Percentiles rank a stretch among this genome's conserved stretches.
phyloP scores from a whole-genome alignment of 1,284 basidiomycete genomes.

The Moesziomyces parantarcticus region DNA sequence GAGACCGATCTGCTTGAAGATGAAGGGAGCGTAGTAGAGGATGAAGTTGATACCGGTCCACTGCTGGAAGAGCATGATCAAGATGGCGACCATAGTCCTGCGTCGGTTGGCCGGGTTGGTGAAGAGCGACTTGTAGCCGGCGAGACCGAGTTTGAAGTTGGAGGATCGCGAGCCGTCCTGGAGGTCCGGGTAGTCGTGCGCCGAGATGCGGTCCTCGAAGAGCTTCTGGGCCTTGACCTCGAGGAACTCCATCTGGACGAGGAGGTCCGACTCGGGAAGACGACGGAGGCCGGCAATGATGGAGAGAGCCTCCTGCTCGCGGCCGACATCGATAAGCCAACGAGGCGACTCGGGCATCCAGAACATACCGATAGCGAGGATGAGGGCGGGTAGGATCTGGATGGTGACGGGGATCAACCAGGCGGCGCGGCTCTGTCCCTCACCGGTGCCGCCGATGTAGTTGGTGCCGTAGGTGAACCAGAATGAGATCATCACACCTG shows the following conservation, averaged over 20 bases:
- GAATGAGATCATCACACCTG: constrained; percentile 72
- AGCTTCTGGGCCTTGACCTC: constrained; percentile 79
- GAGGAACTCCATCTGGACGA: constrained; percentile 82
- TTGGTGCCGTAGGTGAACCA: constrained; percentile 82
- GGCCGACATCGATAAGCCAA: constrained; percentile 77
- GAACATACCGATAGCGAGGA: constrained; percentile 73
- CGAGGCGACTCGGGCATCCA: constrained; percentile 81
- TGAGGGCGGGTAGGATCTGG: constrained; percentile 79
- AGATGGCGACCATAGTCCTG: constrained; percentile 74
- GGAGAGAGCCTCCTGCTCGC: constrained; percentile 78
- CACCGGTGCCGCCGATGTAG: constrained; percentile 69
- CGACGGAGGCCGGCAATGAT: constrained; percentile 76
- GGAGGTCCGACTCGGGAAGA: constrained; percentile 73
- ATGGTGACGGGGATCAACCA: constrained; percentile 82
- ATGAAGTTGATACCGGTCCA: constrained; percentile 26
- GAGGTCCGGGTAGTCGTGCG: constrained; percentile 71
- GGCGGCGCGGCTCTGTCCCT: constrained; percentile 75
- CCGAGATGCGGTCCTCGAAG: constrained; percentile 46
- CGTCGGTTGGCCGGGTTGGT: constrained; percentile 73
- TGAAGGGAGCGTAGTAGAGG: constrained; percentile 79
- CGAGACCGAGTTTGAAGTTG: constrained; percentile 75
- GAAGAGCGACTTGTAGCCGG: constrained; percentile 65
- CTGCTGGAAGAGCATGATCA: constrained; percentile 81
- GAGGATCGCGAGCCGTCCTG: constrained; percentile 75
- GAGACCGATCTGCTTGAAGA: constrained; percentile 76